Percentiles rank a stretch among this genome's conserved stretches.
These are phyloP conservation scores for Xylariaceae sp. DNA, from an alignment of 2,329 filamentous ascomycete species.

Conservation along the genomic window DNA sequence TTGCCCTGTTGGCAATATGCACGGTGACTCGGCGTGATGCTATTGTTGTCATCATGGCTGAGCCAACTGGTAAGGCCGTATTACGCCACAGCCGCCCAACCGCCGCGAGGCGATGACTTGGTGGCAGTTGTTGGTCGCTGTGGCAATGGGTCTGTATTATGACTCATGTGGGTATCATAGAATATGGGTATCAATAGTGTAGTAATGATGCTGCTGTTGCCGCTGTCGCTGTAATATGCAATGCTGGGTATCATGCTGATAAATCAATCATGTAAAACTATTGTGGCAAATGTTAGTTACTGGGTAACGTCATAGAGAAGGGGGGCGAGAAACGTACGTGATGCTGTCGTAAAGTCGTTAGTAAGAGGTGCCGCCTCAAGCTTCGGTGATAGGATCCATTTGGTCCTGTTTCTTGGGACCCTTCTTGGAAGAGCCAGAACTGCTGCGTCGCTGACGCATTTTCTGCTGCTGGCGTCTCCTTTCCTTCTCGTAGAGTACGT, in stretches of 20 bases:
- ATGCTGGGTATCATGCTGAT: slow-evolving; percentile 3
- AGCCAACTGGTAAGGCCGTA: slow-evolving; percentile 1
- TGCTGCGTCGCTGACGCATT: slow-evolving; percentile 25
- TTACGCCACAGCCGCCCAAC: slow-evolving; percentile 13
- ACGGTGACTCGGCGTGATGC: slow-evolving; percentile 8
- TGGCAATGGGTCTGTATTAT: slow-evolving; percentile 7
- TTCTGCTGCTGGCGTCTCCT: slow-evolving; percentile 40
- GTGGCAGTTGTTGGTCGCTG: not conserved
- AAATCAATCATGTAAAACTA: not conserved
- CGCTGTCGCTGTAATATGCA: slow-evolving; percentile 10
- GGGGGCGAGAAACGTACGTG: slow-evolving; percentile 24
- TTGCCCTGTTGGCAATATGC: slow-evolving; percentile 3
- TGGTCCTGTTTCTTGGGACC: slow-evolving; percentile 43
- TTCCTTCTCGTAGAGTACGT: slow-evolving; percentile 55
- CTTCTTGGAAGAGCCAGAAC: slow-evolving; percentile 22
- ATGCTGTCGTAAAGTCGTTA: slow-evolving; percentile 25
- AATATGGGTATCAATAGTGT: slow-evolving; percentile 3
- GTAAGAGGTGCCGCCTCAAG: slow-evolving; percentile 34
- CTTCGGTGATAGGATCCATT: slow-evolving; percentile 57
- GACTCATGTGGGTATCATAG: slow-evolving; percentile 18
- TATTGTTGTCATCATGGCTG: not conserved
- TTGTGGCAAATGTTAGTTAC: not conserved
- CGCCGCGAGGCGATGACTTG: no score
- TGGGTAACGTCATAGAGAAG: not conserved
- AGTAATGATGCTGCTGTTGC: slow-evolving; percentile 8